phyloP scores from a whole-genome alignment of 1,284 basidiomycete species.

The Coniferiporia weirii region DNA sequence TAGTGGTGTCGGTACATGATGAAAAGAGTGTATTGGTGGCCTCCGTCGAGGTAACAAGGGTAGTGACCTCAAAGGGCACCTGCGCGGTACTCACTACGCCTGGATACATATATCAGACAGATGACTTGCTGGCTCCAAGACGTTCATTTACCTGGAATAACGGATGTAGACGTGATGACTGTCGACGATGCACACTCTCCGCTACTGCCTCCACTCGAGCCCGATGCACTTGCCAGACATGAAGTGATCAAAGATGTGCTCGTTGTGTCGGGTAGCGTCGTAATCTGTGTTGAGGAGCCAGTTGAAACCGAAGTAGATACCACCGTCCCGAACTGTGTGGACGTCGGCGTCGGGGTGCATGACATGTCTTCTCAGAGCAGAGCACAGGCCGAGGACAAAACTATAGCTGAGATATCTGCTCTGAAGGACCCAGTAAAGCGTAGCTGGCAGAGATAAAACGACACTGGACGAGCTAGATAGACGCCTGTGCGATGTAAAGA shows the following conservation, averaged over 20 bases:
- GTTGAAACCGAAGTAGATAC: constrained; percentile 32
- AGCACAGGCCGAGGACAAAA: not conserved
- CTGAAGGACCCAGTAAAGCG: not conserved
- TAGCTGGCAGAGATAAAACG: not conserved
- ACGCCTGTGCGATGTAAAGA: not conserved
- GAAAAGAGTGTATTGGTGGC: constrained; percentile 38
- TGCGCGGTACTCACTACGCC: constrained; percentile 30
- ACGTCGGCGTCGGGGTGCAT: constrained; percentile 33
- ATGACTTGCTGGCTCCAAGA: not conserved
- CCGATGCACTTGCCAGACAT: constrained; percentile 24
- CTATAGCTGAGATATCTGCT: not conserved
- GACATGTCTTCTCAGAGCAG: constrained; percentile 2
- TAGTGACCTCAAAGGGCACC: constrained; percentile 33
- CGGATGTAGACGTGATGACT: constrained; percentile 26
- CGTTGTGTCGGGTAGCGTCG: constrained; percentile 24
- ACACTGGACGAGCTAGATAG: not conserved
- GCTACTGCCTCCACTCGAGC: constrained; percentile 1
- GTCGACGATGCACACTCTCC: constrained; percentile 26
- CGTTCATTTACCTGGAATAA: constrained; percentile 30
- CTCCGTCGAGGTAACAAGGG: constrained; percentile 26
- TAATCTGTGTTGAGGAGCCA: constrained; percentile 29
- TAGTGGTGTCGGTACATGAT: constrained; percentile 23
- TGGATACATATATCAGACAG: constrained; percentile 12
- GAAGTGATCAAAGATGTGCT: constrained; percentile 28
- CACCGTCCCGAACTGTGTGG: constrained; percentile 33